Base-by-base conservation (phyloP, 78 protist genomes). In the Chrysochromulina tobinii region DNA sequence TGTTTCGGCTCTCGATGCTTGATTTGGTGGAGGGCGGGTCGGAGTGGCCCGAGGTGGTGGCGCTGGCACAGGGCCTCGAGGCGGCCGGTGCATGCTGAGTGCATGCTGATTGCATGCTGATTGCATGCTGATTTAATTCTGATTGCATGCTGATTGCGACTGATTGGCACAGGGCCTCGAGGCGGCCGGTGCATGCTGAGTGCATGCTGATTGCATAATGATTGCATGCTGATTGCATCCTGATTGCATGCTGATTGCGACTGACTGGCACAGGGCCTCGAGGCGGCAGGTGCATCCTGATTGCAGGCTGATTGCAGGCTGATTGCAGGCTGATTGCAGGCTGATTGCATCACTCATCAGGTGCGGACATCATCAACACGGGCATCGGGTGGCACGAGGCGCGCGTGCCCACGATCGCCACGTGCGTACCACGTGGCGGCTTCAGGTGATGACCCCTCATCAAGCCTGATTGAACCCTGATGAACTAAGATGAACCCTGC, bases 371-470 rank as follows among this genome's bases (percentile, higher is more conserved):
- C 87, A 72, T 94, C 88, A 94, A 94, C 94, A 94, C 96, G 14
- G 96, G 95, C 59, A 64, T 92, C 69, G 96, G 96, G 38, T 94
- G 96, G 96, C 96, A 94, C 91, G 96, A 94, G 81, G 94, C 96
- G 69, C 93, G 96, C 85, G 66, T 94, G 21, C 96, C 96, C 25
- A 94, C 96, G 64, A 94, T 94, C 88, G 96, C 94, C 87, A 92
- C 96, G 27, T 53, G 53, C 21, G 96, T 94, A 4, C 96, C 96
- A 4, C 67, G 96, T 8, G 93, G 72, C 48, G 93, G 61, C 75
- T 92, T 79, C 87, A 20, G 89, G 23, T 88, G 72, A 79, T 38
- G 38, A 38, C 38, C 38, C 38, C 38, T 38, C 38, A 38, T 38
- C 38, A 38, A 38, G 0, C 38, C 38, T 38, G 38, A 38, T 38